Conservation (phyloP, 129 eudicot genomes). For the Ambrosia artemisiifolia region DNA sequence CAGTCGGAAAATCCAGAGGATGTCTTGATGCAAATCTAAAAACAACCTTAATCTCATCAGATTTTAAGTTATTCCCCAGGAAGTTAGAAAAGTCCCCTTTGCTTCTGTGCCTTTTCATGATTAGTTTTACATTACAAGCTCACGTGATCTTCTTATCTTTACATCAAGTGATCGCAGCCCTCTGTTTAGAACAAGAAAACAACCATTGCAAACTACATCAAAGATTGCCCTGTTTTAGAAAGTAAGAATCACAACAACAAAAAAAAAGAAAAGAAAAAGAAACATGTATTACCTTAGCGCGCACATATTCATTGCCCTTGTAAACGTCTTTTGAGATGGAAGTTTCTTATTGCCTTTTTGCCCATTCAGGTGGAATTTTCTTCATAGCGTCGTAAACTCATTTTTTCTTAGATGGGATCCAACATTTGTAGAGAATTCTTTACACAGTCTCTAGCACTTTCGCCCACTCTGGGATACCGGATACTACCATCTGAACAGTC, state of each 20-base stretch:
- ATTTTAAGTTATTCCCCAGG: constrained; percentile 30
- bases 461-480: constrained; percentile 49
- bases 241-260: background rate
- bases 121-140: constrained; percentile 16
- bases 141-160: constrained; percentile 17
- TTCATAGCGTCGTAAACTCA: constrained; percentile 40
- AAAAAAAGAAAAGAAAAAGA: background rate
- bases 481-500: background rate
- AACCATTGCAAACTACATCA: background rate
- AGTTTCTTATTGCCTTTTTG: constrained; percentile 35
- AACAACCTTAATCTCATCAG: constrained; percentile 26
- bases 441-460: constrained; percentile 48
- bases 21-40: constrained; percentile 40
- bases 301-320: constrained; percentile 64
- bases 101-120: constrained; percentile 42
- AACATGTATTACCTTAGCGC: constrained; percentile 40
- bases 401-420: constrained; percentile 41
- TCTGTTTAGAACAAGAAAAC: constrained; percentile 32
- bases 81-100: constrained; percentile 31
- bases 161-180: constrained; percentile 29
- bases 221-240: background rate
- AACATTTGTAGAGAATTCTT: constrained; percentile 48
- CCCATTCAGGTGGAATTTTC: constrained; percentile 63
- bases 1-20: constrained; percentile 48
- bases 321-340: constrained; percentile 60